Evolutionary conservation across 805 yeast species (phyloP), one percentile per base, ranked within the genome.

Genomic region (Blastobotrys attinorum): DNA sequence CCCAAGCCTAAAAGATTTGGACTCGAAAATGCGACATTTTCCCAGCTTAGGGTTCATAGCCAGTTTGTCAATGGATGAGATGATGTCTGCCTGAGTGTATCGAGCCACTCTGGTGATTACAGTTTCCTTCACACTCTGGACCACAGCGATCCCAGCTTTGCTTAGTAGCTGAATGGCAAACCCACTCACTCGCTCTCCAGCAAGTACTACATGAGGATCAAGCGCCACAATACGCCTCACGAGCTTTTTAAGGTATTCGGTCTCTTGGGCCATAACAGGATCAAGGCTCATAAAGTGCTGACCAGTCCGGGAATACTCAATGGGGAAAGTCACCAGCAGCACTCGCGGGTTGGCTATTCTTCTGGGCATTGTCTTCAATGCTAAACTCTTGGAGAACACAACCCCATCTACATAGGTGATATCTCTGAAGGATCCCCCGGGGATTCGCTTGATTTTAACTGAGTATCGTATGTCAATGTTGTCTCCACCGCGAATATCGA

Each of bases 401-500:
- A 86, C 63, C 0, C 98, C 99, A 55, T 83, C 79, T 3, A 90
- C 60, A 23, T 76, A 72, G 22, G 65, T 65, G 0, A 90, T 77
- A 35, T 83, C 79, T 3, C 67, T 64, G 1, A 81, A 74, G 1
- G 59, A 46, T 0, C 94, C 92, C 1, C 98, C 97, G 0, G 81
- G 71, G 6, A 90, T 76, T 47, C 87, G 72, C 58, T 92, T 94
- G 37, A 92, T 71, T 57, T 94, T 92, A 35, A 92, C 77, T 61
- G 85, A 90, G 52, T 83, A 89, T n/a, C 90, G 73, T 39, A 89
- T 79, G 59, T 92, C 97, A 47, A 88, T 71, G 2, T 81, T 80
- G 48, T 83, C 90, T 3, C 86, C 83, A 22, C 76, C 71, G 31
- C 70, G 67, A 2, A 78, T 68, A 50, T 77, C 80, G 7, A 79